Evolutionary conservation across 75 land plant species (phyloP), one percentile per base, ranked within the genome.

Genomic region (Larix kaempferi): DNA sequence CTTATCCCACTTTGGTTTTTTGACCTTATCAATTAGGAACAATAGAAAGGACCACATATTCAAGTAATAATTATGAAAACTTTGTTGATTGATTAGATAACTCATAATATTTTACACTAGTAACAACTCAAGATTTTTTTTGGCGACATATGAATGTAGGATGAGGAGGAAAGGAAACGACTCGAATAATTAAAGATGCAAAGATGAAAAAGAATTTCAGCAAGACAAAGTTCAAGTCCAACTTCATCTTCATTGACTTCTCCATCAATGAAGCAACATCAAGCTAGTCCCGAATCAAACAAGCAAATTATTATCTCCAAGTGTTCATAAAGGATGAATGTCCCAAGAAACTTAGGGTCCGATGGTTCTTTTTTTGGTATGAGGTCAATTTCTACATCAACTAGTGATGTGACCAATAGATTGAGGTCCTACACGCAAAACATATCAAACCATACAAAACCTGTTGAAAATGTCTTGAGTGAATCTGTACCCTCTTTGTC

Each of bases 201-300:
- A 69, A 88, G 93, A 57, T 92, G 89, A 75, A 90, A 91, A 77
- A 86, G 98, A 79, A 92, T 94, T 75, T 88, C 92, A 63, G 94
- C 91, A 33, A 84, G 93, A 77, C 73, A 80, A 14, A 73, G 77
- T 80, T 55, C 82, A 21, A 80, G 37, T 23, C 71, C 82, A 19
- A 72, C 80, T 57, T 78, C 83, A 33, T 80, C 89, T 67, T 25
- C 87, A 25, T 56, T 57, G 7, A 62, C 78, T 74, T 55, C 85
- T 19, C 59, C 62, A 35, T 11, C 77, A 12, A n/a, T 58, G 44
- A 79, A 74, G 23, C 44, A 37, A 60, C 84, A 66, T 71, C 89
- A 79, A 35, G 37, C 84, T 41, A 82, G 69, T 63, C 58, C 84
- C 64, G 75, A 73, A 23, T 22, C 76, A n/a, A n/a, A 76, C 88